Percentiles rank a stretch among this genome's conserved stretches.
Conservation (phyloP, 352 stramenopile species). For the Phytophthora hybrid region DNA sequence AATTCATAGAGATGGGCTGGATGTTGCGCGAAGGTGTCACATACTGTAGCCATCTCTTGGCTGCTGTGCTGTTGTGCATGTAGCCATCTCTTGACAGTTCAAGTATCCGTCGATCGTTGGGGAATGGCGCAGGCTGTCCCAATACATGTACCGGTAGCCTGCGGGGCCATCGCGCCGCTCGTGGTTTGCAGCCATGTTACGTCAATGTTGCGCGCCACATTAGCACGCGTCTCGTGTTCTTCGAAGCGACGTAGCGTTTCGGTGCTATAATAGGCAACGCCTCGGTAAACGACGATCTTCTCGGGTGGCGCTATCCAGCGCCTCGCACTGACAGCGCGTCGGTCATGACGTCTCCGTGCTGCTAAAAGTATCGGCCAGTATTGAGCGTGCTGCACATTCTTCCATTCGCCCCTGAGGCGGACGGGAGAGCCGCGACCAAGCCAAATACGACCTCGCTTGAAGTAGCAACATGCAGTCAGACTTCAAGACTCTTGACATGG, state of each 20-base stretch:
- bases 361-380: background rate
- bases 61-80: no score
- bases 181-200: background rate
- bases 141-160: background rate
- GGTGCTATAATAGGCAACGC: background rate
- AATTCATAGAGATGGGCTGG: conserved; percentile 18
- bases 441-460: no score
- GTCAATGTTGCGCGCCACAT: background rate
- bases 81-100: no score
- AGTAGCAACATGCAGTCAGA: no score
- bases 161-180: background rate
- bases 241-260: conserved; percentile 16
- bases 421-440: no score
- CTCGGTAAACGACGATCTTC: no score
- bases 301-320: background rate
- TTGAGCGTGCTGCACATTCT: background rate
- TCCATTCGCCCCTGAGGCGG: background rate
- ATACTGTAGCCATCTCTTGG: conserved; percentile 11
- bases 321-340: no score
- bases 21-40: conserved; percentile 24
- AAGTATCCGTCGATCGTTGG: background rate
- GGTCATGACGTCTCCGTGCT: no score
- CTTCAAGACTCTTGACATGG: no score
- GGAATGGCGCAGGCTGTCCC: background rate
- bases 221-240: background rate